Percentiles rank a stretch among this genome's conserved stretches.
phyloP scores from a whole-genome alignment of 768 basidiomycete species.

The Tulasnella sp. region DNA sequence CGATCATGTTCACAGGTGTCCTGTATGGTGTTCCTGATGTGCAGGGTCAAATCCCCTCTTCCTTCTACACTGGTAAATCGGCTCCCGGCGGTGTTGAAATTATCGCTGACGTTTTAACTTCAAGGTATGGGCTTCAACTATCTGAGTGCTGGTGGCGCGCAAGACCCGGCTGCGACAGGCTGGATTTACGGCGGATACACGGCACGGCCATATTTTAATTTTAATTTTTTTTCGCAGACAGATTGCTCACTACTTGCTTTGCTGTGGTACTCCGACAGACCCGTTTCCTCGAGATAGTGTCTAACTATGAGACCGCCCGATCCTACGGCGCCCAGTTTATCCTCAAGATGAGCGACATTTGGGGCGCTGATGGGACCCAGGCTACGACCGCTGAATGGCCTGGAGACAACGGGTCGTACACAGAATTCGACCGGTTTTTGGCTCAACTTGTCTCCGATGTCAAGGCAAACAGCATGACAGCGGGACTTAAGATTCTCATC shows the following conservation, averaged over 20 bases:
- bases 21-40: no score
- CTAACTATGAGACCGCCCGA: slow-evolving; percentile 14
- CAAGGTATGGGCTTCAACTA: no score
- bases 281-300: slow-evolving; percentile 1
- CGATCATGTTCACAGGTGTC: no score
- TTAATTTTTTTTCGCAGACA: not conserved
- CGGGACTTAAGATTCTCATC: no score
- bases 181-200: not conserved
- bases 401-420: slow-evolving; percentile 15
- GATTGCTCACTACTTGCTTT: not conserved
- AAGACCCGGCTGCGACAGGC: no score
- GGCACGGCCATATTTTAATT: not conserved
- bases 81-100: no score
- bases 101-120: no score
- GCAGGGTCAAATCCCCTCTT: no score
- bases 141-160: no score
- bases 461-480: no score
- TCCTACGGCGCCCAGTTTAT: slow-evolving; percentile 14
- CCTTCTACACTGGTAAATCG: no score
- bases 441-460: not conserved
- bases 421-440: slow-evolving; percentile 12
- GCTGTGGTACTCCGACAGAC: not conserved
- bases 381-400: slow-evolving; percentile 11
- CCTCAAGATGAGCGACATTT: slow-evolving; percentile 14
- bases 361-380: slow-evolving; percentile 16